Base-by-base conservation (phyloP, 805 yeast species). In the Lipomyces sp. region DNA sequence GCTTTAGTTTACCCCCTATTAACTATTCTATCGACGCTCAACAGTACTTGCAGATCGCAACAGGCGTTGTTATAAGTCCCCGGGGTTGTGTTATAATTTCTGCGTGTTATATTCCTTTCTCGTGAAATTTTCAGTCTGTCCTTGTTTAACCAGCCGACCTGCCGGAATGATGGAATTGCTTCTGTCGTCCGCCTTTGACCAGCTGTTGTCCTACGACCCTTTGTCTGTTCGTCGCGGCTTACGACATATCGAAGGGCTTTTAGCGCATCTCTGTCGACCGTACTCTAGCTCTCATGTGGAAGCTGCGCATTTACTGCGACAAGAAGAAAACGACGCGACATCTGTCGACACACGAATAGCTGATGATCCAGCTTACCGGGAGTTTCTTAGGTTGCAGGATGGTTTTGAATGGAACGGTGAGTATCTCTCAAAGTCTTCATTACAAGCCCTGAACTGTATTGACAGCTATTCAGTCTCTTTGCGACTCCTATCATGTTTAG, bases 401-500 rank as follows among this genome's bases (percentile, higher is more conserved):
- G 67, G 67, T 26, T 77, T 80, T 63, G 74, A 74, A 41, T 74
- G 66, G 61, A 84, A 84, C 58, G 49, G 83, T 3, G 73, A 74
- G 2, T 62, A 58, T 76, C 58, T 68, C 5, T 60, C 16, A 6
- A 8, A 7, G 8, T 22, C 18, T 36, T 36, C n/a, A 19, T 4
- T 7, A 23, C 6, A 5, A 16, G 18, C 18, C 11, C 23, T 6
- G 13, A n/a, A 10, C 6, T 10, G n/a, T 41, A 29, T 41, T 34
- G n/a, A n/a, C n/a, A 35, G 36, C 3, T 13, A 35, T 34, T 18
- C 34, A 31, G 51, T 61, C 6, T 60, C 63, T 4, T 31, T 56
- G 11, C 56, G 67, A n/a, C 55, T 62, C 23, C 33, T 57, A 10
- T 42, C 51, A 45, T 47, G 60, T 52, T 45, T 57, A 31, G 55